A percentile compares a stretch with the other conserved stretches of the same genome.
Conservation (phyloP, 1,284 basidiomycete genomes). For the Trichosporon sp. region DNA sequence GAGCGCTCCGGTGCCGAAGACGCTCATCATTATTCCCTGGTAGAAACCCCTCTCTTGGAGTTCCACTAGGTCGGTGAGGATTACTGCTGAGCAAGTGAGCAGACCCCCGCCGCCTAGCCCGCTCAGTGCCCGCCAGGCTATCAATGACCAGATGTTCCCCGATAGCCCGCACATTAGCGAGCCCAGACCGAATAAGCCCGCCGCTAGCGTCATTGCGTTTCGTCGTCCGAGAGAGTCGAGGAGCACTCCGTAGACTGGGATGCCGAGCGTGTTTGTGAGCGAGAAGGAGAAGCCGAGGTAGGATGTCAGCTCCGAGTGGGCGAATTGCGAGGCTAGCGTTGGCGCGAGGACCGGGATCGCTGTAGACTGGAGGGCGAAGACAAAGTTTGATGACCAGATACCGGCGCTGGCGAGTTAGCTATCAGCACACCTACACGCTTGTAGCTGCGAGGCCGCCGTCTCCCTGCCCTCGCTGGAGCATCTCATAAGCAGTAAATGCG, state of each 20-base stretch:
- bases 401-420: conserved; percentile 16
- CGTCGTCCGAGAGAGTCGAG: conserved; percentile 44
- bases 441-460: too few species aligned
- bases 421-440: too few species aligned
- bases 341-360: conserved; percentile 46
- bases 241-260: conserved; percentile 47
- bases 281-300: conserved; percentile 45
- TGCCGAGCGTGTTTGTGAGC: conserved; percentile 42
- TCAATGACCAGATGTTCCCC: conserved; percentile 37
- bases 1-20: conserved; percentile 43
- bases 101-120: conserved; percentile 48
- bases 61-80: conserved; percentile 46
- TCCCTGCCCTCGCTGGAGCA: background rate
- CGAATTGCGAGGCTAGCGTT: conserved; percentile 26
- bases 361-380: conserved; percentile 44
- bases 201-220: conserved; percentile 41
- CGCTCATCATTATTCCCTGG: conserved; percentile 48
- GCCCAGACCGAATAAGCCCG: conserved; percentile 38
- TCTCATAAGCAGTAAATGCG: too few species aligned
- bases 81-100: conserved; percentile 44
- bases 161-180: conserved; percentile 39
- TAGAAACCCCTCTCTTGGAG: conserved; percentile 46
- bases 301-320: conserved; percentile 43
- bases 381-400: conserved; percentile 41
- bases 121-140: conserved; percentile 38